Evolutionary conservation across 495 filamentous ascomycete species (phyloP).

Genomic region (Aspergillus leporis): DNA sequence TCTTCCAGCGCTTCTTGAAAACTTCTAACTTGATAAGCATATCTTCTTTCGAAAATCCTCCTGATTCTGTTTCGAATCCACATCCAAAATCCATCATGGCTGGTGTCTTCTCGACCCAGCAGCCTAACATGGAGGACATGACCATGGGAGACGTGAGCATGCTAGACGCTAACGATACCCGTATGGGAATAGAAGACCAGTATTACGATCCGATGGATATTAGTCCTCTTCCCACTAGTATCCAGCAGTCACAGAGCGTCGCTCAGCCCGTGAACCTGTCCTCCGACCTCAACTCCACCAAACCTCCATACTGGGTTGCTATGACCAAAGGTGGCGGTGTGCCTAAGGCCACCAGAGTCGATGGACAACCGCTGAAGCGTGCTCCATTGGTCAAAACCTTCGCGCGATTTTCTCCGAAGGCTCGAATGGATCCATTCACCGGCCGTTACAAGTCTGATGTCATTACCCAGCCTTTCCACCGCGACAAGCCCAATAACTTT

Average conservation of each 20-base stretch:
- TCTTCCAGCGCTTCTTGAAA: neutral
- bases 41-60: conserved; percentile 6
- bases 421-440: neutral
- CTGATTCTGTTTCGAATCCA: conserved; percentile 11
- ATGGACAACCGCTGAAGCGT: neutral
- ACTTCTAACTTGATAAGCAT: neutral
- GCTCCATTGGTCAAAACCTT: conserved; percentile 5
- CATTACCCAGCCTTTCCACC: neutral
- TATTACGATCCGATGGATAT: conserved; percentile 23
- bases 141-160: conserved; percentile 19
- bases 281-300: neutral
- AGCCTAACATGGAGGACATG: conserved; percentile 15
- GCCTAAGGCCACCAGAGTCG: neutral
- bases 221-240: conserved; percentile 3
- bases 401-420: conserved; percentile 17
- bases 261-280: neutral
- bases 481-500: neutral
- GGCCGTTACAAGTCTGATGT: neutral
- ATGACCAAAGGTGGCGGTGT: neutral
- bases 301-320: neutral
- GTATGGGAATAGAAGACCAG: neutral
- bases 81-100: conserved; percentile 13
- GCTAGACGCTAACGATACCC: conserved; percentile 3
- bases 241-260: neutral
- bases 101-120: conserved; percentile 9